Evolutionary conservation across 768 basidiomycete species (phyloP).

Genomic region (Lactarius akahatsu): DNA sequence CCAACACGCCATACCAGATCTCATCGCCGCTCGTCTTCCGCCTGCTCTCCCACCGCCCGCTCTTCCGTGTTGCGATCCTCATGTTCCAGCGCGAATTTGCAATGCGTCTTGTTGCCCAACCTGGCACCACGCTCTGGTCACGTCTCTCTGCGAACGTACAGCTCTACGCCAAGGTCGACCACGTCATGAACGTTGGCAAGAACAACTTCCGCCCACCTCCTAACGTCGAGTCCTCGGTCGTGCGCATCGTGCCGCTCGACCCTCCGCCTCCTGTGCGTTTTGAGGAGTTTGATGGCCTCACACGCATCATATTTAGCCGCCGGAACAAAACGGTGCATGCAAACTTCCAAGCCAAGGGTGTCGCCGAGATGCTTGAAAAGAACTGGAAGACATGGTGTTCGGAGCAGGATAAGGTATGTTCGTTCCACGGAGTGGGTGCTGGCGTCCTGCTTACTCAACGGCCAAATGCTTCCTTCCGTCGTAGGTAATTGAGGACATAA

Average conservation of each 20-base stretch:
- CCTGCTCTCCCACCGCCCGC: slow-evolving; percentile 71
- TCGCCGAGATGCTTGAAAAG: slow-evolving; percentile 87
- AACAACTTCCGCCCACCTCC: slow-evolving; percentile 98
- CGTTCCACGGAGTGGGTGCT: not conserved
- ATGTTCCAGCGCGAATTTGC: slow-evolving; percentile 99
- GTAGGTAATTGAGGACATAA: not conserved
- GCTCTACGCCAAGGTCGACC: slow-evolving; percentile 94
- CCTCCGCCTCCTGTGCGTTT: slow-evolving; percentile 96
- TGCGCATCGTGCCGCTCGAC: slow-evolving; percentile 87
- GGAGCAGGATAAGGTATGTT: slow-evolving; percentile 54
- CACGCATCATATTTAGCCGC: slow-evolving; percentile 84
- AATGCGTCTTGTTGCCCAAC: slow-evolving; percentile 81
- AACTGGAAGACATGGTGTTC: slow-evolving; percentile 82
- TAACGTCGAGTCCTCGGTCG: slow-evolving; percentile 83
- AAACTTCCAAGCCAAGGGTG: slow-evolving; percentile 91
- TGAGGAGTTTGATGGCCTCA: slow-evolving; percentile 54
- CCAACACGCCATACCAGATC: slow-evolving; percentile 99
- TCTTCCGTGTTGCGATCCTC: slow-evolving; percentile 75
- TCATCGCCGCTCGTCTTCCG: slow-evolving; percentile 97
- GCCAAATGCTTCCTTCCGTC: not conserved
- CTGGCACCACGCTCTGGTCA: slow-evolving; percentile 87
- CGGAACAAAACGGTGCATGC: slow-evolving; percentile 89
- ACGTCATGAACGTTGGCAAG: slow-evolving; percentile 94
- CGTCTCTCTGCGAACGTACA: slow-evolving; percentile 95
- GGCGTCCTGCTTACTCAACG: not conserved